Evolutionary conservation across 768 basidiomycete species (phyloP), one percentile per base, ranked within the genome.

Genomic region (Kwoniella dejecticola): DNA sequence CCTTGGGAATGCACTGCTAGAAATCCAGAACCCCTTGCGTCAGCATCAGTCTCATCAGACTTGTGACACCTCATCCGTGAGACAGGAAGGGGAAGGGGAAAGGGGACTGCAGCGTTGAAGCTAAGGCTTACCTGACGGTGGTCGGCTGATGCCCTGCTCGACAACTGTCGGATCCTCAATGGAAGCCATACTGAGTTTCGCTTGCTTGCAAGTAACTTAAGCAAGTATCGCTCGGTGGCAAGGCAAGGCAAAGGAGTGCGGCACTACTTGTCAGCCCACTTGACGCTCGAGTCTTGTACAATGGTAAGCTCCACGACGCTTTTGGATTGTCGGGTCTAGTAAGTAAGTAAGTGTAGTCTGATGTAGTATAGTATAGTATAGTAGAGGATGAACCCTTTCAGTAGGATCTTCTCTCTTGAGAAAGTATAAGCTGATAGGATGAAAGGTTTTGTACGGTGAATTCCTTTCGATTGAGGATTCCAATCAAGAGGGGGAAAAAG

Each of bases 221-320:
- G n/a, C n/a, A n/a, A 17, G 41, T 24, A 2, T 45, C 41, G 19
- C 30, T 56, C n/a, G 54, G 46, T 3, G 54, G 27, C 54, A 56
- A 45, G 2, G 17, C 30, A 13, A 41, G 53, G 53, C 53, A 44
- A 55, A 55, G 53, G 53, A 55, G 53, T 55, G 31, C 48, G 48
- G 48, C 33, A n/a, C n/a, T n/a, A n/a, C n/a, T n/a, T n/a, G 12
- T 19, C 10, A 38, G 36, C 36, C 8, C 8, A 2, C 19, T n/a
- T 45, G n/a, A 45, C 19, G 11, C 0, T 45, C 19, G 4, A 19
- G 11, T 45, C n/a, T n/a, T n/a, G n/a, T n/a, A n/a, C n/a, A n/a
- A n/a, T n/a, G n/a, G n/a, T n/a, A n/a, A n/a, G n/a, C n/a, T n/a
- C n/a, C n/a, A n/a, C n/a, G n/a, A n/a, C n/a, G n/a, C n/a, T n/a